Conservation (phyloP, 257 asterid species). For the Thymus quinquecostatus region DNA sequence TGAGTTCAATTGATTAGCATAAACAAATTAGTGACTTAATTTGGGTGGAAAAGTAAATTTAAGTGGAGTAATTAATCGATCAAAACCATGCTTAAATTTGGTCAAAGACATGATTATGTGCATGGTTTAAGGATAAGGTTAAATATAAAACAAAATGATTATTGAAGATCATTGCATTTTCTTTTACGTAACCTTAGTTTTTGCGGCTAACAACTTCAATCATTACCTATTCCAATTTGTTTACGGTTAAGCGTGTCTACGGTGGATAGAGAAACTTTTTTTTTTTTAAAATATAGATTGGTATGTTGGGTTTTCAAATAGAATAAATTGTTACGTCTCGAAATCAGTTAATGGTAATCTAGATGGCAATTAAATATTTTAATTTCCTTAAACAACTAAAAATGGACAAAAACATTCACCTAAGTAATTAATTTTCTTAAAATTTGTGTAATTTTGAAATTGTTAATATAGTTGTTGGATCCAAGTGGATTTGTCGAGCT, state of each 20-base stretch:
- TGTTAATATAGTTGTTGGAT: neutral
- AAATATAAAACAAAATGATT: slow-evolving; percentile 45
- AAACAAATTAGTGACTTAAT: neutral
- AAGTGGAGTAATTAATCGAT: neutral
- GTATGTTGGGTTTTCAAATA: too few relatives aligned
- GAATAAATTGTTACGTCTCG: too few relatives aligned
- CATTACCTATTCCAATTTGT: slow-evolving; percentile 22
- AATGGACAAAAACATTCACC: neutral
- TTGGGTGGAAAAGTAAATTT: neutral
- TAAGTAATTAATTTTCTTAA: neutral
- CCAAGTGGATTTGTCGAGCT: slow-evolving; percentile 10
- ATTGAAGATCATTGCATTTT: slow-evolving; percentile 28
- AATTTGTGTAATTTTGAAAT: too few relatives aligned
- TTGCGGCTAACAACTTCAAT: slow-evolving; percentile 41
- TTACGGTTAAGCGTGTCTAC: neutral
- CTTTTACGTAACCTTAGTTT: slow-evolving; percentile 29
- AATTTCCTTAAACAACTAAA: neutral
- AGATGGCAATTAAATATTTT: too few relatives aligned
- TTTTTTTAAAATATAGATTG: too few relatives aligned
- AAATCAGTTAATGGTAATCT: too few relatives aligned
- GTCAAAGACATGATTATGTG: slow-evolving; percentile 53
- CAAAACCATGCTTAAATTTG: slow-evolving; percentile 22
- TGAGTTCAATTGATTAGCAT: too few relatives aligned
- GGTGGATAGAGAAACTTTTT: too few relatives aligned
- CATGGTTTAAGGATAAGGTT: slow-evolving; percentile 42